These are phyloP conservation scores for Ramularia endophylla DNA, from an alignment of 2,329 filamentous ascomycete genomes.

Conservation along the genomic window DNA sequence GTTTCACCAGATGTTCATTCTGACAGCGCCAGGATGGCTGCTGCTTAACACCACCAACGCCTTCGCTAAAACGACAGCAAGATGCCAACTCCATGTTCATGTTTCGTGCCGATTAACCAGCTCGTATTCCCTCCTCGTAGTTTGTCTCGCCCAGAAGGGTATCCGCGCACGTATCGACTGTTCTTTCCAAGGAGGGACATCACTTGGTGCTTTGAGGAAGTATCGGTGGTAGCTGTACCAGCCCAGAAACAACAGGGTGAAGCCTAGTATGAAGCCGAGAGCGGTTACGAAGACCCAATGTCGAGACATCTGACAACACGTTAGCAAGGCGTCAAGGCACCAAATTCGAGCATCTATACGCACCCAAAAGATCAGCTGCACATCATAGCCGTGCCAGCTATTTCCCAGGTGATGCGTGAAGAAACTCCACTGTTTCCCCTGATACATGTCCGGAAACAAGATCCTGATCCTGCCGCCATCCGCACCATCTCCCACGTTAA, in stretches of 20 bases:
- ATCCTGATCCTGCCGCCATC: conserved; percentile 54
- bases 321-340: conserved; percentile 13
- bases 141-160: conserved; percentile 27
- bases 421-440: conserved; percentile 63
- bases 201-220: conserved; percentile 16
- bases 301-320: conserved; percentile 32
- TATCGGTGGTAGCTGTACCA: conserved; percentile 49
- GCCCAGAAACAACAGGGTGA: conserved; percentile 41
- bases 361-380: conserved; percentile 60
- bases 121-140: conserved; percentile 26
- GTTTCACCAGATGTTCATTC: too few relatives aligned
- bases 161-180: conserved; percentile 18
- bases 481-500: conserved; percentile 35
- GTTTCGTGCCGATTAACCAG: conserved; percentile 27
- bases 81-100: conserved; percentile 5
- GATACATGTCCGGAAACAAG: conserved; percentile 66
- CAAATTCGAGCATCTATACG: conserved; percentile 13
- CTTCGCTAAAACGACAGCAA: conserved; percentile 11
- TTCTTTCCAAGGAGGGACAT: conserved; percentile 22
- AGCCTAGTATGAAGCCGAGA: conserved; percentile 45
- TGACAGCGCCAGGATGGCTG: too few relatives aligned
- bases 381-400: conserved; percentile 61
- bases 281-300: conserved; percentile 53
- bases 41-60: conserved; percentile 10
- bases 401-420: conserved; percentile 61